These are phyloP conservation scores for Zychaea mexicana DNA, from an alignment of 371 early-diverging fungal genomes.

Conservation along the genomic window DNA sequence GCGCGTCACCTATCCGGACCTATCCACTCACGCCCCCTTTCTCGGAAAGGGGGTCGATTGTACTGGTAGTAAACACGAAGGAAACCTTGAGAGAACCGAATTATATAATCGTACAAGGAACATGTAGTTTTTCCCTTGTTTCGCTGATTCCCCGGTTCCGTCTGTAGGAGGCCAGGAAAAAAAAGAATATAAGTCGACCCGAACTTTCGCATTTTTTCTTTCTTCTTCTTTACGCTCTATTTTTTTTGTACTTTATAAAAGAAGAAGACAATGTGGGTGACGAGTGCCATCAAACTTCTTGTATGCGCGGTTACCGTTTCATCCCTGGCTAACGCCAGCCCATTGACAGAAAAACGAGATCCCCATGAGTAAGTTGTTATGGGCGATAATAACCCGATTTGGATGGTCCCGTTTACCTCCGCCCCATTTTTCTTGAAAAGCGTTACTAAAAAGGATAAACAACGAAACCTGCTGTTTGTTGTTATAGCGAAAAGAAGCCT, in stretches of 20 bases:
- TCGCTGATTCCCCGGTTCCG: neutral
- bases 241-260: neutral
- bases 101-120: neutral
- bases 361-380: neutral
- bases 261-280: neutral
- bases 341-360: neutral
- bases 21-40: no score
- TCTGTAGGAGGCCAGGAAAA: neutral
- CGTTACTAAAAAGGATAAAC: no score
- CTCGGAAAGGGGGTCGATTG: no score
- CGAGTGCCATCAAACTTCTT: neutral
- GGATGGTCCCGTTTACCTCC: neutral
- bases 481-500: conserved; percentile 1
- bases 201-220: neutral
- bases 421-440: no score
- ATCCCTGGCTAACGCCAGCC: neutral
- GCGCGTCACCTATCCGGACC: no score
- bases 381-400: neutral
- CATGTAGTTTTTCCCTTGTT: neutral
- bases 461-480: no score
- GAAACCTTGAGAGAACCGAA: no score
- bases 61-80: no score
- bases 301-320: neutral
- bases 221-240: neutral
- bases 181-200: neutral